Percentiles rank a stretch among this genome's conserved stretches.
Conservation (phyloP, 2,329 filamentous ascomycete species). For the Epichloe brachyelytri region DNA sequence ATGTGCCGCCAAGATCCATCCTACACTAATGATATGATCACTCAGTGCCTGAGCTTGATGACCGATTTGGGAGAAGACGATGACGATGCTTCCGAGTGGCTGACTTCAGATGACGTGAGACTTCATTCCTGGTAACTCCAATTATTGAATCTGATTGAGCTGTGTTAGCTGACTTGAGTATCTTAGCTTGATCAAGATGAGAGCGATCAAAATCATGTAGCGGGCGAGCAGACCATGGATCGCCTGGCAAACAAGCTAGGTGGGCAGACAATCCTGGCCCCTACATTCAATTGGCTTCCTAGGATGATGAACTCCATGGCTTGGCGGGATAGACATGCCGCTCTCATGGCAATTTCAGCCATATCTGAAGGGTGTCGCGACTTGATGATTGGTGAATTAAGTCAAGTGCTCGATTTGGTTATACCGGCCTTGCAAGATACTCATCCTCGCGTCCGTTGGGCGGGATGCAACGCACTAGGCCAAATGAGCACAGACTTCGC, state of each 20-base stretch:
- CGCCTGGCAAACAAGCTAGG: conserved; percentile 93
- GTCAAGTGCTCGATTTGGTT: conserved; percentile 90
- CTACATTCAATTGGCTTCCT: conserved; percentile 93
- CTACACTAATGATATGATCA: conserved; percentile 94
- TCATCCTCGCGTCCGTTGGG: conserved; percentile 91
- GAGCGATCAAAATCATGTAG: conserved; percentile 93
- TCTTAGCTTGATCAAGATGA: conserved; percentile 78
- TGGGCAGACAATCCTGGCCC: conserved; percentile 79
- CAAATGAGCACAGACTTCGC: conserved; percentile 99
- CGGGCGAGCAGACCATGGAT: conserved; percentile 97
- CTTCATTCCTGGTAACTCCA: background rate
- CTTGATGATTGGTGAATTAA: conserved; percentile 86
- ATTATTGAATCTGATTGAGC: background rate
- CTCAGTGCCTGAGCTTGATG: conserved; percentile 94
- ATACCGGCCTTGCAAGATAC: conserved; percentile 79
- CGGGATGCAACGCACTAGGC: conserved; percentile 94
- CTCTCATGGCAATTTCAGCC: conserved; percentile 95
- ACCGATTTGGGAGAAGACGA: conserved; percentile 92
- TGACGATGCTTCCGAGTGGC: conserved; percentile 90
- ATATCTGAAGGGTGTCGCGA: conserved; percentile 96
- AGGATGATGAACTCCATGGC: conserved; percentile 93
- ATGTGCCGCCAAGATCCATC: conserved; percentile 92
- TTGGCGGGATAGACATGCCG: conserved; percentile 92
- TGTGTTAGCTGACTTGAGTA: conserved; percentile 14
- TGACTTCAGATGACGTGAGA: conserved; percentile 74